Percentiles rank a stretch among this genome's conserved stretches.
These are phyloP conservation scores for Fusarium acutatum DNA, from an alignment of 2,329 filamentous ascomycete genomes.

Conservation along the genomic window DNA sequence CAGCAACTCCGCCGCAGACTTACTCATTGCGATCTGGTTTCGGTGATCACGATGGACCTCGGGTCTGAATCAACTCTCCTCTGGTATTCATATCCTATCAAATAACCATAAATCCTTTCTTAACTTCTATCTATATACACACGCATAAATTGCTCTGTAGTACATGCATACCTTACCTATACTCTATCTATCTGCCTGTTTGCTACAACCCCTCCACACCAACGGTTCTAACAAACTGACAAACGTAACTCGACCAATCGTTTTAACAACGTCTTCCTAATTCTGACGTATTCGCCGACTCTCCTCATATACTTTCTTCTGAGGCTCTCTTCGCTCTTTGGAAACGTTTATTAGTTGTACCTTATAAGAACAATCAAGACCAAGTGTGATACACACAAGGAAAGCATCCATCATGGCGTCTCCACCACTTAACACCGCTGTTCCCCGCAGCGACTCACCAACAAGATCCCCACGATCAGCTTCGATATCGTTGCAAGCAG, in stretches of 20 bases:
- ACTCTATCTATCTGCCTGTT: not conserved
- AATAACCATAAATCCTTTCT: not conserved
- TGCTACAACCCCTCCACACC: conserved; percentile 23
- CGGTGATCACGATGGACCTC: conserved; percentile 19
- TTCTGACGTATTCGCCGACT: conserved; percentile 16
- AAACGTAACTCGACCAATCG: conserved; percentile 19
- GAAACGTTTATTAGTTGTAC: not conserved
- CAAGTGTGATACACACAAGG: not conserved
- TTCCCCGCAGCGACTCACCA: conserved; percentile 56
- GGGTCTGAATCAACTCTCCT: not conserved
- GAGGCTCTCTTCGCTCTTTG: not conserved
- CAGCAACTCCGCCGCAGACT: conserved; percentile 9
- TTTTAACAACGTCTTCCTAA: conserved; percentile 3
- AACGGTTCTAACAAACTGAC: not conserved
- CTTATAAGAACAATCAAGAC: not conserved
- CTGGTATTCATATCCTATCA: not conserved
- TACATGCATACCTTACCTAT: not conserved
- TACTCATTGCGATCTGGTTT: not conserved
- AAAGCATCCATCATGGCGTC: conserved; percentile 41
- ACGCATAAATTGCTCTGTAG: not conserved
- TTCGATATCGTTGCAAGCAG: conserved; percentile 76
- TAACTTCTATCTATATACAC: not conserved
- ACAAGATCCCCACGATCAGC: conserved; percentile 71
- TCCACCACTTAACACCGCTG: conserved; percentile 38
- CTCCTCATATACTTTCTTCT: not conserved